Percentiles rank a stretch among this genome's conserved stretches.
Evolutionary conservation across 2,329 filamentous ascomycete genomes (phyloP).

Genomic region (Alternaria solani): DNA sequence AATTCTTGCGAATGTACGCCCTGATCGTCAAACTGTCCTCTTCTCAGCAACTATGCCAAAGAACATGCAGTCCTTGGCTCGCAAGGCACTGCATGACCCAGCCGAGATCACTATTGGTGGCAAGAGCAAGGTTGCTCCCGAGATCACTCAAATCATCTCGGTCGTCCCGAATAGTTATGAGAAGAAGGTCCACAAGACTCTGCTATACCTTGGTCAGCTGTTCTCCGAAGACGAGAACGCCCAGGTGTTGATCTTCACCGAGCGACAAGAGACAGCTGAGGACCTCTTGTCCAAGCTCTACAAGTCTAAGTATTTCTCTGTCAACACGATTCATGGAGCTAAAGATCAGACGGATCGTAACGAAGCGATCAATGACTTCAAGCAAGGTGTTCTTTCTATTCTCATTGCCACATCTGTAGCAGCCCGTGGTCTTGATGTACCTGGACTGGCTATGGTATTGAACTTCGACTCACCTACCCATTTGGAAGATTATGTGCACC

Average conservation of each 20-base stretch:
- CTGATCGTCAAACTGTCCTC: constrained; percentile 90
- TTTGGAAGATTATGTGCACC: constrained; percentile 95
- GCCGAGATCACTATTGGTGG: constrained; percentile 94
- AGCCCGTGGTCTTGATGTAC: constrained; percentile 92
- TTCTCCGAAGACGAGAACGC: constrained; percentile 90
- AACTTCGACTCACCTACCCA: constrained; percentile 96
- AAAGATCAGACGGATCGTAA: constrained; percentile 61
- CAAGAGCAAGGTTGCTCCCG: constrained; percentile 71
- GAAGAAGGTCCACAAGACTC: constrained; percentile 85
- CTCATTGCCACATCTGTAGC: constrained; percentile 95
- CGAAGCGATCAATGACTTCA: constrained; percentile 48
- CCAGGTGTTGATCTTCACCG: constrained; percentile 88
- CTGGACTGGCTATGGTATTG: constrained; percentile 93
- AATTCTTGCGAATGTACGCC: constrained; percentile 89
- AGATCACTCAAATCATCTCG: constrained; percentile 92
- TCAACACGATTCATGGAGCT: constrained; percentile 77
- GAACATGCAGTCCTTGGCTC: constrained; percentile 88
- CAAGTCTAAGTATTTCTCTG: constrained; percentile 56
- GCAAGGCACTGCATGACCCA: constrained; percentile 84
- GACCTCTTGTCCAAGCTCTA: constrained; percentile 43
- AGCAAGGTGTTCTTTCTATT: constrained; percentile 82
- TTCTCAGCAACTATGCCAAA: constrained; percentile 97
- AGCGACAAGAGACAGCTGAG: constrained; percentile 79
- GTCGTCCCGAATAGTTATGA: constrained; percentile 62
- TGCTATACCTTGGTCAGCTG: constrained; percentile 86